These are phyloP conservation scores for Xylariaceae sp. DNA, from an alignment of 2,329 filamentous ascomycete genomes.

Conservation along the genomic window DNA sequence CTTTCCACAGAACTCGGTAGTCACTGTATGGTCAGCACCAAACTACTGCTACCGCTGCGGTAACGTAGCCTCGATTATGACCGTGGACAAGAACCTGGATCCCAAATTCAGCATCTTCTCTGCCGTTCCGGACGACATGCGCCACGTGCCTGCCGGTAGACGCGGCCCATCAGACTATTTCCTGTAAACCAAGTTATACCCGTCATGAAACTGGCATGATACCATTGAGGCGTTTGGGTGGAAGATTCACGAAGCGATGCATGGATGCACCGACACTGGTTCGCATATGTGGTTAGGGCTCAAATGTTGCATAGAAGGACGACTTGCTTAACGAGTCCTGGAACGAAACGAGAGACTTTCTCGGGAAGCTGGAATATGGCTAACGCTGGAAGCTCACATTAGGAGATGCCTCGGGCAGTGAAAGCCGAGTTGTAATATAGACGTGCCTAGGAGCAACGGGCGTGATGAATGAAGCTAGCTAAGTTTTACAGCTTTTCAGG, in stretches of 20 bases:
- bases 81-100: conserved; percentile 76
- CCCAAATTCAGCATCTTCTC: conserved; percentile 92
- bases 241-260: conserved; percentile 13
- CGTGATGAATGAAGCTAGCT: too few relatives aligned
- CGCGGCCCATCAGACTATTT: conserved; percentile 69
- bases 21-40: conserved; percentile 96
- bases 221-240: conserved; percentile 25
- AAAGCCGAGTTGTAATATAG: too few relatives aligned
- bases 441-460: too few relatives aligned
- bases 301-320: conserved; percentile 15
- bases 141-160: conserved; percentile 71
- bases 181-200: conserved; percentile 41
- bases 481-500: too few relatives aligned
- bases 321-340: conserved; percentile 4
- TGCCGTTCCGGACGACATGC: conserved; percentile 79
- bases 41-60: conserved; percentile 96
- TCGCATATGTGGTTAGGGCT: neutral
- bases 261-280: neutral
- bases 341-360: conserved; percentile 5
- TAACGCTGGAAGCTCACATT: too few relatives aligned
- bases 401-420: too few relatives aligned
- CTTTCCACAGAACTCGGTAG: conserved; percentile 90
- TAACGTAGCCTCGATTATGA: conserved; percentile 96
- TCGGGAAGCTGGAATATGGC: conserved; percentile 4
- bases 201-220: conserved; percentile 25